These are phyloP conservation scores for Escovopsis weberi DNA, from an alignment of 2,329 filamentous ascomycete genomes.

Conservation along the genomic window DNA sequence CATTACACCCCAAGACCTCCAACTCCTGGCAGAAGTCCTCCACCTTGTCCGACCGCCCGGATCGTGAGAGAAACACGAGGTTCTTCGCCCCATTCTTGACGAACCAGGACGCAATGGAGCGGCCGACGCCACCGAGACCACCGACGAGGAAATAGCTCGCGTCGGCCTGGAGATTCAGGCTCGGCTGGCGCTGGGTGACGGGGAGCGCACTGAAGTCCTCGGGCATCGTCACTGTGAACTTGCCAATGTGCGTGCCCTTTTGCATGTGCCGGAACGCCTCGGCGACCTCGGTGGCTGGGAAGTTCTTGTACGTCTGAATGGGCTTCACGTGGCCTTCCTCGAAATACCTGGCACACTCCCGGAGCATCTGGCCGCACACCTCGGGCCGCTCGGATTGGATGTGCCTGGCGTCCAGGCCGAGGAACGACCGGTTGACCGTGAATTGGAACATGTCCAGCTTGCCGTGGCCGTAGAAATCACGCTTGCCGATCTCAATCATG, in stretches of 20 bases:
- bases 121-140: conserved; percentile 10
- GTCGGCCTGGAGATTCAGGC: conserved; percentile 1
- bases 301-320: conserved; percentile 5
- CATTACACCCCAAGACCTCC: conserved; percentile 6
- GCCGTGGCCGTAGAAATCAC: conserved; percentile 24
- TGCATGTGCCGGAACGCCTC: conserved; percentile 10
- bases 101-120: conserved; percentile 7
- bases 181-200: neutral
- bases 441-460: conserved; percentile 32
- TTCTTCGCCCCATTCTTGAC: conserved; percentile 12
- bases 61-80: conserved; percentile 12
- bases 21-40: conserved; percentile 9
- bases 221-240: conserved; percentile 6
- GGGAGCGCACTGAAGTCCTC: neutral
- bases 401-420: conserved; percentile 16
- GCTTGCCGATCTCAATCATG: conserved; percentile 32
- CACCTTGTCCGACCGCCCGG: neutral
- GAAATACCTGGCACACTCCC: neutral
- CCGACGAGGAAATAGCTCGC: conserved; percentile 10
- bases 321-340: conserved; percentile 2
- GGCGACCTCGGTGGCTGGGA: conserved; percentile 5
- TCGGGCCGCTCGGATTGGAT: neutral
- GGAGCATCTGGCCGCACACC: neutral
- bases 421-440: conserved; percentile 18
- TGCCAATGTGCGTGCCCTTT: conserved; percentile 9